Percentiles rank a stretch among this genome's conserved stretches.
Evolutionary conservation across 345 rosid species (phyloP).

Genomic region (Orychophragmus violaceus): DNA sequence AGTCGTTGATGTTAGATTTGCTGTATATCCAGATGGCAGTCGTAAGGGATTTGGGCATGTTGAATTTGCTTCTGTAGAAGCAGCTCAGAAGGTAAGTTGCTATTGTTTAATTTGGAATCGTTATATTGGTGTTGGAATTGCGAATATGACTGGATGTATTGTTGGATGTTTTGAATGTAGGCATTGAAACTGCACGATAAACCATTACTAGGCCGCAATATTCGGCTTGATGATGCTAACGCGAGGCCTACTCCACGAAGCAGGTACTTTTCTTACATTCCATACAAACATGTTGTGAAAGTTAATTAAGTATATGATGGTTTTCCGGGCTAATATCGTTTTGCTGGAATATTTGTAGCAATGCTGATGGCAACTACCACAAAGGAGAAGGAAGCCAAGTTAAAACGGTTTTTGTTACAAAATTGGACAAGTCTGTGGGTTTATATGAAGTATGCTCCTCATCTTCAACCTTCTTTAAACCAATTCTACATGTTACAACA

Average conservation of each 20-base stretch:
- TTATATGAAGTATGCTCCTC: conserved; percentile 45
- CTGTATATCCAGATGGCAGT: conserved; percentile 39
- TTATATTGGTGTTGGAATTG: background rate
- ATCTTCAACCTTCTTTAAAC: background rate
- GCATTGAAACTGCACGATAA: conserved; percentile 56
- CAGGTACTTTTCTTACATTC: conserved; percentile 32
- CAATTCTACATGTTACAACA: background rate
- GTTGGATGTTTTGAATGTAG: conserved; percentile 30
- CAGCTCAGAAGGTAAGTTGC: conserved; percentile 48
- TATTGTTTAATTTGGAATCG: background rate
- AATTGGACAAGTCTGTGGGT: conserved; percentile 40
- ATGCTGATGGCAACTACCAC: conserved; percentile 34
- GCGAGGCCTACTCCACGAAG: conserved; percentile 57
- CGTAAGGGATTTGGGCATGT: conserved; percentile 72
- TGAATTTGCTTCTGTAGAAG: conserved; percentile 69
- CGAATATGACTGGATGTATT: background rate
- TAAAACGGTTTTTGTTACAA: conserved; percentile 46
- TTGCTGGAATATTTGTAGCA: conserved; percentile 30
- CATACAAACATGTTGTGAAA: background rate
- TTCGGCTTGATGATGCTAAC: conserved; percentile 56
- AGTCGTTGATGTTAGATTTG: conserved; percentile 60
- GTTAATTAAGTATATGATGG: background rate
- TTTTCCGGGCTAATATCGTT: background rate
- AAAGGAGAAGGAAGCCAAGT: conserved; percentile 28
- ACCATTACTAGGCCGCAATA: conserved; percentile 36